Evolutionary conservation across 208 protist species (phyloP).

Genomic region (Crithidia sp.): DNA sequence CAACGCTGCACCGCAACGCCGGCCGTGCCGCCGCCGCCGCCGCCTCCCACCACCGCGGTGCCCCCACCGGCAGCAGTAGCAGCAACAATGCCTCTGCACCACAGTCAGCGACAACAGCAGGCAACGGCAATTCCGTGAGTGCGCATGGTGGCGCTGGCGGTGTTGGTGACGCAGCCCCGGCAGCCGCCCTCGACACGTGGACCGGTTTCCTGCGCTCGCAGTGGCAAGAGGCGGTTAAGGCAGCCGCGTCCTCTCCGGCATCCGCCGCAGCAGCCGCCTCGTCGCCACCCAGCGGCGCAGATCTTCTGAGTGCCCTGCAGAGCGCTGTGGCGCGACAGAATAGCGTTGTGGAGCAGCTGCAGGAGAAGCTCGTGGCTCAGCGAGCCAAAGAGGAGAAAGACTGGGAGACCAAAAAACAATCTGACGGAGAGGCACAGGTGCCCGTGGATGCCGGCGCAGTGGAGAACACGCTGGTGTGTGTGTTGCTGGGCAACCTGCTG

Average conservation of each 20-base stretch:
- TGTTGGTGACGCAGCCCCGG: background rate
- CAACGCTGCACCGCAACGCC: conserved; percentile 34
- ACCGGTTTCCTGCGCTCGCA: conserved; percentile 32
- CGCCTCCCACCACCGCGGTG: background rate
- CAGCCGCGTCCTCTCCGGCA: background rate
- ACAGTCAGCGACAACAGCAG: background rate
- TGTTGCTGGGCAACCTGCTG: conserved; percentile 53
- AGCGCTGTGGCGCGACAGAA: conserved; percentile 50
- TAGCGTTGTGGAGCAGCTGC: conserved; percentile 34
- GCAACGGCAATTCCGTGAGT: background rate
- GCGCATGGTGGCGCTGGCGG: background rate
- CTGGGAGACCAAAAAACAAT: conserved; percentile 19
- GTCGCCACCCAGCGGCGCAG: conserved; percentile 1
- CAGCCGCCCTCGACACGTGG: conserved; percentile 50
- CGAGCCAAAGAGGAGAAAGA: conserved; percentile 32
- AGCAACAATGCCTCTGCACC: background rate
- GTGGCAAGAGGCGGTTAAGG: conserved; percentile 24
- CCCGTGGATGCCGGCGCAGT: background rate
- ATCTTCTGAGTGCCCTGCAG: conserved; percentile 45
- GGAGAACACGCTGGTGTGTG: conserved; percentile 49
- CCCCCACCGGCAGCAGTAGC: conserved; percentile 2
- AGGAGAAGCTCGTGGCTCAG: conserved; percentile 28
- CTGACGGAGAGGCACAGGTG: background rate
- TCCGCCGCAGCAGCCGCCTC: background rate
- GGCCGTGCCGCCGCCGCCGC: conserved; percentile 23